Evolutionary conservation across 345 rosid genomes (phyloP).

Genomic region (Eutrema japonicum): DNA sequence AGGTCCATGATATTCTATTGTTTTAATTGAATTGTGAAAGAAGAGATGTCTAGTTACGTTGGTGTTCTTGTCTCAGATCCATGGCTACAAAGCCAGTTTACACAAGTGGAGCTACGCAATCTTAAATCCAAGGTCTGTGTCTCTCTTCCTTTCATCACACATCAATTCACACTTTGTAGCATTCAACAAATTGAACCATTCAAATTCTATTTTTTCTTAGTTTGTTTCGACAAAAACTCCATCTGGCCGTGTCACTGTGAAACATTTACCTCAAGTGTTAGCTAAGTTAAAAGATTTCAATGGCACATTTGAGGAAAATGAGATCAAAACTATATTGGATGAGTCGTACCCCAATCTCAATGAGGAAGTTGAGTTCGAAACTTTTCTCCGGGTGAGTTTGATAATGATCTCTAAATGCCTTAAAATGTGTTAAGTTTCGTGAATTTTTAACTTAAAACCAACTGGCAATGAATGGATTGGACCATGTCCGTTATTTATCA

Average conservation of each 20-base stretch:
- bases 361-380: slow-evolving; percentile 77
- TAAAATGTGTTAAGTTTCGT: background rate
- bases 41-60: slow-evolving; percentile 72
- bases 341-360: slow-evolving; percentile 46
- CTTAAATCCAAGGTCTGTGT: slow-evolving; percentile 75
- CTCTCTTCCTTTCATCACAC: background rate
- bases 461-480: background rate
- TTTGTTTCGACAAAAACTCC: slow-evolving; percentile 62
- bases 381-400: slow-evolving; percentile 72
- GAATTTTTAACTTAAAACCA: no score
- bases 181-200: slow-evolving; percentile 5
- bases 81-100: slow-evolving; percentile 90
- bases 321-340: slow-evolving; percentile 59
- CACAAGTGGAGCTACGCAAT: slow-evolving; percentile 89
- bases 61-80: slow-evolving; percentile 95
- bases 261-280: slow-evolving; percentile 64
- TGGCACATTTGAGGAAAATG: slow-evolving; percentile 56
- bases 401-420: background rate
- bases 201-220: slow-evolving; percentile 39
- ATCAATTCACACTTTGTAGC: background rate
- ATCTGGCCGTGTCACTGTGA: slow-evolving; percentile 54
- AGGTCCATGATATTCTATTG: background rate
- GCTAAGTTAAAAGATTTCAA: slow-evolving; percentile 62
- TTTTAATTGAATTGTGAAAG: slow-evolving; percentile 2
- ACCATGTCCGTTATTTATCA: background rate